These are phyloP conservation scores for Fusarium sp. DNA, from an alignment of 2,329 filamentous ascomycete species.

Conservation along the genomic window DNA sequence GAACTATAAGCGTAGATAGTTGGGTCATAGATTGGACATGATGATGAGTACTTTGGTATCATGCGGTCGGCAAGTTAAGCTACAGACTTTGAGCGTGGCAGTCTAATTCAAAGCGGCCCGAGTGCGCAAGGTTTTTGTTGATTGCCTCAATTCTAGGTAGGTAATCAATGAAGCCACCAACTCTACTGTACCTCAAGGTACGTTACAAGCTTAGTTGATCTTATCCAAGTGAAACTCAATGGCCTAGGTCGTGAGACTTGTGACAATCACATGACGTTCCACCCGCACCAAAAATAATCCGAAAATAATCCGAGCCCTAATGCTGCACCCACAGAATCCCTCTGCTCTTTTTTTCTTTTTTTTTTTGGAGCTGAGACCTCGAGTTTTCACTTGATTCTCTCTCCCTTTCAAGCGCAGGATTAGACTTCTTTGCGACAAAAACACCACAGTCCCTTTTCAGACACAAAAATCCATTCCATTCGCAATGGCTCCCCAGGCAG, in stretches of 20 bases:
- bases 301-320: constrained; percentile 49
- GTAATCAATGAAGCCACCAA: not conserved
- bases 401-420: constrained; percentile 76
- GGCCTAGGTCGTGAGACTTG: too few species aligned
- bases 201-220: too few species aligned
- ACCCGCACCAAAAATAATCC: constrained; percentile 9
- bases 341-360: too few species aligned
- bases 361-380: constrained; percentile 1
- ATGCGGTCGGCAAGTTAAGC: not conserved
- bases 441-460: constrained; percentile 47
- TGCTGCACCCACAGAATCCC: constrained; percentile 31
- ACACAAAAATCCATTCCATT: constrained; percentile 38
- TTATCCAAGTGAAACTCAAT: too few species aligned
- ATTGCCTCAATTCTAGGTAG: not conserved
- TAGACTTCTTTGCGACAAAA: constrained; percentile 69
- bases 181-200: too few species aligned
- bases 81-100: not conserved
- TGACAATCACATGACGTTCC: constrained; percentile 3
- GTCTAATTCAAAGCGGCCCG: not conserved
- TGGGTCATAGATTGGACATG: not conserved
- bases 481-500: constrained; percentile 87
- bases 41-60: not conserved
- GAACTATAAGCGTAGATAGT: not conserved
- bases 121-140: not conserved
- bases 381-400: constrained; percentile 18